A percentile compares a stretch with the other conserved stretches of the same genome.
Conservation (phyloP, 2,329 filamentous ascomycete species). For the Hypoxylon sp. region DNA sequence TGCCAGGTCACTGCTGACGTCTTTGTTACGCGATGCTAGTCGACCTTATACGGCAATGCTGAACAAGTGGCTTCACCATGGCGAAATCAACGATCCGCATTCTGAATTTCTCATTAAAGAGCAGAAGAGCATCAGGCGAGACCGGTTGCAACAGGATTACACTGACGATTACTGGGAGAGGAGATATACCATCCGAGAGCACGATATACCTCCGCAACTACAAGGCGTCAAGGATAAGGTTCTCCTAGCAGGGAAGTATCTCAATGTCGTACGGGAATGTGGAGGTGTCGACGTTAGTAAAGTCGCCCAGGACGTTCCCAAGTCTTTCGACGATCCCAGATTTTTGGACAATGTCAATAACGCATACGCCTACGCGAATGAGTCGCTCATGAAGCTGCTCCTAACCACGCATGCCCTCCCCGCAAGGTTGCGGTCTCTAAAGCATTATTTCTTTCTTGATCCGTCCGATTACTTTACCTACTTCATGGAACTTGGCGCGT, state of each 20-base stretch:
- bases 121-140: constrained; percentile 92
- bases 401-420: constrained; percentile 94
- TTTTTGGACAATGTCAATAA: constrained; percentile 97
- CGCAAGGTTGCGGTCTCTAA: constrained; percentile 87
- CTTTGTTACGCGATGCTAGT: constrained; percentile 87
- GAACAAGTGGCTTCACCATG: constrained; percentile 98
- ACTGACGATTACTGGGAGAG: constrained; percentile 99
- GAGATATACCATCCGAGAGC: constrained; percentile 92
- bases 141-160: constrained; percentile 93
- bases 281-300: constrained; percentile 95
- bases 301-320: constrained; percentile 87
- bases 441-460: constrained; percentile 99
- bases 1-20: constrained; percentile 84
- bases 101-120: constrained; percentile 95
- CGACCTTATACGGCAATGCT: constrained; percentile 98
- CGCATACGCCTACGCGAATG: constrained; percentile 95
- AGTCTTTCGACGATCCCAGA: constrained; percentile 89
- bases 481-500: constrained; percentile 91
- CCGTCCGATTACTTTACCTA: constrained; percentile 98
- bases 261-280: constrained; percentile 97
- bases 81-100: constrained; percentile 93
- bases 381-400: constrained; percentile 89
- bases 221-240: constrained; percentile 94
- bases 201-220: constrained; percentile 91
- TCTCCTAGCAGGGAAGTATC: constrained; percentile 93